Evolutionary conservation across 176 grass and related monocot genomes (phyloP).

Genomic region (Eleusine indica): DNA sequence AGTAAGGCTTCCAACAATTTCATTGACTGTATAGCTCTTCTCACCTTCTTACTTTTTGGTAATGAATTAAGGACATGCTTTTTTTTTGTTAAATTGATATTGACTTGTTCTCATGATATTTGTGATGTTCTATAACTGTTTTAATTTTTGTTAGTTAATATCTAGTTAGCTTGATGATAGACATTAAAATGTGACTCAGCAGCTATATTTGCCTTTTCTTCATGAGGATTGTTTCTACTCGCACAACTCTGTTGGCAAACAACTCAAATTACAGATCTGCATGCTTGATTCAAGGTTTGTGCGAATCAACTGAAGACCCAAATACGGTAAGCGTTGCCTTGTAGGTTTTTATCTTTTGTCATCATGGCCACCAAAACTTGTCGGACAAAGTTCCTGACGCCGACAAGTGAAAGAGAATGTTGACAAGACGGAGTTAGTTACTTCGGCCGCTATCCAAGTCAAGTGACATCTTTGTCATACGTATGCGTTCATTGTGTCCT

Average conservation of each 20-base stretch:
- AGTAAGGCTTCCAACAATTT: neutral
- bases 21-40: neutral
- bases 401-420: neutral
- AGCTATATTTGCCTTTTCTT: neutral
- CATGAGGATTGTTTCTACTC: neutral
- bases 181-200: neutral
- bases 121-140: no score
- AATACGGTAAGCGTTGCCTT: slow-evolving; percentile 9
- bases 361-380: neutral
- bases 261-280: neutral
- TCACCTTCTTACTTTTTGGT: neutral
- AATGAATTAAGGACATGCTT: neutral
- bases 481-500: neutral
- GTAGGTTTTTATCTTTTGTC: neutral
- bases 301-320: neutral
- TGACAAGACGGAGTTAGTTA: slow-evolving; percentile 28
- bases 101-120: neutral
- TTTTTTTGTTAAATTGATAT: neutral
- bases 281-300: neutral
- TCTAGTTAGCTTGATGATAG: neutral
- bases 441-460: slow-evolving; percentile 11
- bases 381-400: neutral
- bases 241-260: neutral
- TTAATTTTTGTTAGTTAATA: neutral
- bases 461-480: slow-evolving; percentile 4